Conservation (phyloP, 108 stramenopile genomes). For the Aurantiochytrium sp. region DNA sequence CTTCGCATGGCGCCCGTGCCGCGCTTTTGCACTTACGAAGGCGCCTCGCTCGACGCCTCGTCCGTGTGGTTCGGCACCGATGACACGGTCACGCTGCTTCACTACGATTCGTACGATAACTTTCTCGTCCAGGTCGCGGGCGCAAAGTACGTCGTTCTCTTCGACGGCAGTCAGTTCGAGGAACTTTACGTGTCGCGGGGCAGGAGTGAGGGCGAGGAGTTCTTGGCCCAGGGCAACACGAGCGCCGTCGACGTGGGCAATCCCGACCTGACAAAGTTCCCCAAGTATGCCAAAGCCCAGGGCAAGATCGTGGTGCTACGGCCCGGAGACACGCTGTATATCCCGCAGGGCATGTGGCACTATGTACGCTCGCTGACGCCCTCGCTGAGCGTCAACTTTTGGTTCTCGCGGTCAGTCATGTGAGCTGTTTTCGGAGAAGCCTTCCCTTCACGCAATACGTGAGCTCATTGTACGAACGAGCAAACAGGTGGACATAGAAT, state of each 20-base stretch:
- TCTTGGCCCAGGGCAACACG: not conserved
- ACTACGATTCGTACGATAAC: constrained; percentile 72
- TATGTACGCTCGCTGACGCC: not conserved
- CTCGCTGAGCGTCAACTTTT: not conserved
- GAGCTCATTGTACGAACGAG: no score
- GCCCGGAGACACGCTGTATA: not conserved
- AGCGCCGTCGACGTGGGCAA: not conserved
- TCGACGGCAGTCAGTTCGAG: constrained; percentile 1
- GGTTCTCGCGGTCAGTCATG: not conserved
- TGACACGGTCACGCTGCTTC: constrained; percentile 38
- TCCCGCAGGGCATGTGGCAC: not conserved
- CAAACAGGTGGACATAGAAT: no score
- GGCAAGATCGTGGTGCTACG: not conserved
- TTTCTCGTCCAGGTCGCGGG: constrained; percentile 73
- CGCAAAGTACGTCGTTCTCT: constrained; percentile 72
- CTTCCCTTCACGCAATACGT: no score
- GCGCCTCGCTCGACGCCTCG: not conserved
- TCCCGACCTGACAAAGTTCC: not conserved
- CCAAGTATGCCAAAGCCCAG: not conserved
- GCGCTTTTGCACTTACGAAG: constrained; percentile 30
- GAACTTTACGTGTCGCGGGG: not conserved
- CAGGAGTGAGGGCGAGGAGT: not conserved
- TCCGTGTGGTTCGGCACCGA: constrained; percentile 34
- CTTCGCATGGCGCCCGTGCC: not conserved
- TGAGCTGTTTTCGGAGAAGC: no score